Percentiles rank a stretch among this genome's conserved stretches.
Conservation (phyloP, 2,329 filamentous ascomycete species). For the Colletotrichum acutatum region DNA sequence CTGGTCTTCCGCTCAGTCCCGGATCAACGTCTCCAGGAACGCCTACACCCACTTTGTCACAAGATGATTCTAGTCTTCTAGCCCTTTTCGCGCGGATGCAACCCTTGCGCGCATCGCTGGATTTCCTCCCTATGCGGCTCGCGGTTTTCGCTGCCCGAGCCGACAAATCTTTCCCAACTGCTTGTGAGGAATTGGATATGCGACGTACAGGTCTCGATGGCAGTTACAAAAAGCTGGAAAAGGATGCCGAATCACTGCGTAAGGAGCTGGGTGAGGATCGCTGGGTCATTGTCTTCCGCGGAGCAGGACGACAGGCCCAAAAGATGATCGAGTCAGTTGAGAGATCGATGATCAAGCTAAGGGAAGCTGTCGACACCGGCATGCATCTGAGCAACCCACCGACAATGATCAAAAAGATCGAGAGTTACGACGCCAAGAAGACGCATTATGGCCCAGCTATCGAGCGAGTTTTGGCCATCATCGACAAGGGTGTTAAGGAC, state of each 20-base stretch:
- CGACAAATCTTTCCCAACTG: conserved; percentile 83
- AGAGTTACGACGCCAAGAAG: conserved; percentile 95
- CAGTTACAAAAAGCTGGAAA: conserved; percentile 89
- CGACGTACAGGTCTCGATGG: conserved; percentile 79
- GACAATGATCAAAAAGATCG: conserved; percentile 82
- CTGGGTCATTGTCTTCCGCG: conserved; percentile 95
- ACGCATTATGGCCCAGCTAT: conserved; percentile 94
- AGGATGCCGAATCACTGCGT: conserved; percentile 87
- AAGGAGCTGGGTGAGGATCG: conserved; percentile 94
- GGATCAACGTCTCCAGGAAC: conserved; percentile 64
- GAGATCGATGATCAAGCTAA: conserved; percentile 84
- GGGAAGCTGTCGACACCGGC: conserved; percentile 80
- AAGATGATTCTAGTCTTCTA: conserved; percentile 89
- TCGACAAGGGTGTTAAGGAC: conserved; percentile 94
- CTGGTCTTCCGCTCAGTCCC: conserved; percentile 71
- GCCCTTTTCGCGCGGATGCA: conserved; percentile 96
- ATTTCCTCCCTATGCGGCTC: conserved; percentile 95
- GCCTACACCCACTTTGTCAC: conserved; percentile 66
- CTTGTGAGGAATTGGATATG: conserved; percentile 87
- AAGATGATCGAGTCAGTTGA: conserved; percentile 98
- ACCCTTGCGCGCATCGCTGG: conserved; percentile 88
- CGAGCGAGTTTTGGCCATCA: conserved; percentile 89
- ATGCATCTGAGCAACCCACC: conserved; percentile 78
- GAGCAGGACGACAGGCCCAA: conserved; percentile 88
- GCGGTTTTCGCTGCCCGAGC: conserved; percentile 87